A percentile compares a stretch with the other conserved stretches of the same genome.
Conservation (phyloP, 805 yeast species). For the Kuraishia ogatae region DNA sequence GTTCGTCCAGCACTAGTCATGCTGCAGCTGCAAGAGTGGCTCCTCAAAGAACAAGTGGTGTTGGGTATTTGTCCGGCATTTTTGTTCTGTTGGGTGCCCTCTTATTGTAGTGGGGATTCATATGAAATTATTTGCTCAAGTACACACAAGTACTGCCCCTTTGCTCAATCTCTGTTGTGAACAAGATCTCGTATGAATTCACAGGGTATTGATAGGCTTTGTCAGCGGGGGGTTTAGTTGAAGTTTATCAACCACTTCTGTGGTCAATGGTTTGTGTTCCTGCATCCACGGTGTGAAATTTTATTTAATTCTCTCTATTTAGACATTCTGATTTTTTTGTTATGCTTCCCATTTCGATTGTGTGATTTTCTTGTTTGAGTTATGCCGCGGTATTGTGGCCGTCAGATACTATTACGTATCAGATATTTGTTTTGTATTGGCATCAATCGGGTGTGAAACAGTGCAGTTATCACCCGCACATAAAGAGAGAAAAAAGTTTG, state of each 20-base stretch:
- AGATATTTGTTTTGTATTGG: background rate
- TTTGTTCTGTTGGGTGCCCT: background rate
- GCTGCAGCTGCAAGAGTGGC: constrained; percentile 11
- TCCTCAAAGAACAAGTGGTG: background rate
- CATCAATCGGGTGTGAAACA: background rate
- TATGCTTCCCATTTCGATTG: background rate
- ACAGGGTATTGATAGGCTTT: too few relatives aligned
- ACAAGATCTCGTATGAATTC: too few relatives aligned
- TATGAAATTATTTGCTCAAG: too few relatives aligned
- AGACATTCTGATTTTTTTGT: background rate
- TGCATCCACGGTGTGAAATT: background rate
- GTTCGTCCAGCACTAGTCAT: constrained; percentile 5
- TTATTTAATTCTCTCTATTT: background rate
- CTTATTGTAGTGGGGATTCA: background rate
- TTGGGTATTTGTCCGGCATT: background rate
- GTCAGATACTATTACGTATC: too few relatives aligned
- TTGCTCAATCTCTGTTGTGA: too few relatives aligned
- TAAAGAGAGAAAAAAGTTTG: background rate
- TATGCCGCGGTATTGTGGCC: background rate
- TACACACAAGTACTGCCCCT: too few relatives aligned
- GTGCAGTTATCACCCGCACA: background rate
- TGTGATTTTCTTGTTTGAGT: background rate
- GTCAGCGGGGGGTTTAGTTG: too few relatives aligned
- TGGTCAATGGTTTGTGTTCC: background rate
- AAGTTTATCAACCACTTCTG: background rate